Base-by-base conservation (phyloP, 768 basidiomycete genomes). In the Galerina marginata region DNA sequence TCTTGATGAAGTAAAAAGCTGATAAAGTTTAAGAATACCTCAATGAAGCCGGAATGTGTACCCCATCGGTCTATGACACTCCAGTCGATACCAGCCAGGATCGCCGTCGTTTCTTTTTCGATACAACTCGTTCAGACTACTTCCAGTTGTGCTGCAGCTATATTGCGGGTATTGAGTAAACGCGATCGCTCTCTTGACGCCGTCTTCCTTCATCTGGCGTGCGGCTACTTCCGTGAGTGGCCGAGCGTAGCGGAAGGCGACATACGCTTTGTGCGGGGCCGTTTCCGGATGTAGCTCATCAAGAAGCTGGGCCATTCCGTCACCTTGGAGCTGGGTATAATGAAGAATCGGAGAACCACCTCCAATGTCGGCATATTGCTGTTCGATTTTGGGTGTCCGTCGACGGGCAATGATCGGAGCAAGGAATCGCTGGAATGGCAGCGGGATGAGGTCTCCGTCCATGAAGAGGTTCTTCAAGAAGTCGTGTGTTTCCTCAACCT, bases 161-260 rank as follows among this genome's bases (percentile, higher is more conserved):
- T 99, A 99, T 74, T 99, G 97, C 1, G 97, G 97, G 73, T 99
- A 99, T 75, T 99, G 97, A 3, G 93, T 93, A 78, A 99, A 99
- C 16, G 96, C 97, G 26, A 99, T 80, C 0, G 96, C 97, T 63
- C 96, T 81, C 73, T 83, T 90, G 36, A 99, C 94, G 20, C 96
- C 95, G 71, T 99, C 97, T 54, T 79, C 83, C 76, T 87, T 88
- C 90, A 99, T 89, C 74, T 93, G 88, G 56, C 79, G 83, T 10
- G 93, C 84, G 26, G 92, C 90, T 69, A 88, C 87, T 67, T 90
- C 87, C 26, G 95, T 97, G 58, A 99, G 78, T 3, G 96, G 97
- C 43, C 86, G 82, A 25, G 92, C 95, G 73, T 99, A 94, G 59
- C 97, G 90, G 77, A 99, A 99, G 9, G 95, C 95, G 67, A 95